A percentile compares a stretch with the other conserved stretches of the same genome.
Evolutionary conservation across 768 basidiomycete genomes (phyloP).

Genomic region (Calvatia gigantea): DNA sequence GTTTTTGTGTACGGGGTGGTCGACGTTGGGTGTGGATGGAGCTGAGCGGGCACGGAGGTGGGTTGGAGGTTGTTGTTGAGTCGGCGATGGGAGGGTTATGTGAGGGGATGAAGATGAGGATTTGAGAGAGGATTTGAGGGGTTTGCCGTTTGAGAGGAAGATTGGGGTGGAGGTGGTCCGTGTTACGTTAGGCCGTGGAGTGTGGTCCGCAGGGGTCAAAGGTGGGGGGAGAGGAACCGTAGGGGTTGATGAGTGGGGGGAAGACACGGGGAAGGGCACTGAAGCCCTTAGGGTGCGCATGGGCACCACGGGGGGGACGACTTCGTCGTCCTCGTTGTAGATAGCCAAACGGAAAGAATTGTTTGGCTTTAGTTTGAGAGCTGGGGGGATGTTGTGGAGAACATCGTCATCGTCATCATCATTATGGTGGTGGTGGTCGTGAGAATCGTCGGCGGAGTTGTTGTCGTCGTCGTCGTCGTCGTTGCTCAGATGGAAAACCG

Average conservation of each 20-base stretch:
- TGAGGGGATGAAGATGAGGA: conserved; percentile 33
- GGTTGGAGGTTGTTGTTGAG: conserved; percentile 14
- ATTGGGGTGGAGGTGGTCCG: conserved; percentile 39
- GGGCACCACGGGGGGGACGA: background rate
- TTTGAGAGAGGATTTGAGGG: conserved; percentile 86
- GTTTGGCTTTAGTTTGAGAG: conserved; percentile 21
- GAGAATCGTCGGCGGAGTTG: conserved; percentile 5
- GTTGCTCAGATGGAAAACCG: background rate
- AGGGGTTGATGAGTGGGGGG: conserved; percentile 21
- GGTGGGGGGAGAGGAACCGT: conserved; percentile 13
- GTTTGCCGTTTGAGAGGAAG: conserved; percentile 72
- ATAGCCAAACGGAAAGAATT: conserved; percentile 16
- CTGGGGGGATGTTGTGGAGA: conserved; percentile 12
- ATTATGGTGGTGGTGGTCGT: conserved; percentile 9
- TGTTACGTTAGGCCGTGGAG: conserved; percentile 30
- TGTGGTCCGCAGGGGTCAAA: conserved; percentile 14
- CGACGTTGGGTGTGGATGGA: conserved; percentile 47
- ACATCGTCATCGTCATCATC: conserved; percentile 31
- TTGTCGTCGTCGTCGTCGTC: conserved; percentile 5
- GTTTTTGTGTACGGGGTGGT: conserved; percentile 53
- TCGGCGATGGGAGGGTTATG: conserved; percentile 27
- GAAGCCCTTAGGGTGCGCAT: background rate
- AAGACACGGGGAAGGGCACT: conserved; percentile 42
- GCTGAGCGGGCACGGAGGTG: conserved; percentile 40
- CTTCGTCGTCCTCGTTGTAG: conserved; percentile 18